Conservation (phyloP, 352 stramenopile genomes). For the Pythium utonaiense region DNA sequence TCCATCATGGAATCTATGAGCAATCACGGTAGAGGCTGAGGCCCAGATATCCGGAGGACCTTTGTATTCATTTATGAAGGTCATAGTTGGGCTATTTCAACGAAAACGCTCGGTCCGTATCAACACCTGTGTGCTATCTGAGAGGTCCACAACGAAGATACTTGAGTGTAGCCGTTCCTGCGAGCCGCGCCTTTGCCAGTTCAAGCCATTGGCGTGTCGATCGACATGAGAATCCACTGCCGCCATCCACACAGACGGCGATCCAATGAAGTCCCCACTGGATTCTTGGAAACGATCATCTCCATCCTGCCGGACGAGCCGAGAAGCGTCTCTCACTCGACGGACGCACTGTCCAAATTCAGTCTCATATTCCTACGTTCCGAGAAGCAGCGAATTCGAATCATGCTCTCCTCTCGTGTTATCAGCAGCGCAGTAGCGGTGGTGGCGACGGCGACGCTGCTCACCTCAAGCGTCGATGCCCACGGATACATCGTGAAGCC, state of each 20-base stretch:
- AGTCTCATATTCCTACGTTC: neutral
- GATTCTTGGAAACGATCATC: neutral
- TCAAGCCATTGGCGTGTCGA: neutral
- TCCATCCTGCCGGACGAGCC: neutral
- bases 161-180: neutral
- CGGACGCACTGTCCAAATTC: neutral
- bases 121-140: too few relatives aligned
- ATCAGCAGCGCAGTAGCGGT: neutral
- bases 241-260: neutral
- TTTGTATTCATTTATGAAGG: too few relatives aligned
- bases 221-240: neutral
- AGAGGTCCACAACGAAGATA: too few relatives aligned
- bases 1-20: too few relatives aligned
- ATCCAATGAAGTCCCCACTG: neutral
- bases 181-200: neutral
- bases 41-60: too few relatives aligned
- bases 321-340: neutral
- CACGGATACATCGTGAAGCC: slow-evolving; percentile 56
- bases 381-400: neutral
- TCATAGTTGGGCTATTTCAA: too few relatives aligned
- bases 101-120: too few relatives aligned
- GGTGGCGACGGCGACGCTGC: slow-evolving; percentile 12
- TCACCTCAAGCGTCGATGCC: slow-evolving; percentile 26
- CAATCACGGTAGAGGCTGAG: too few relatives aligned
- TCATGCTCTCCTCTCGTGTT: neutral